Conservation (phyloP, 2,329 filamentous ascomycete species). For the Cladosporium colombiae region DNA sequence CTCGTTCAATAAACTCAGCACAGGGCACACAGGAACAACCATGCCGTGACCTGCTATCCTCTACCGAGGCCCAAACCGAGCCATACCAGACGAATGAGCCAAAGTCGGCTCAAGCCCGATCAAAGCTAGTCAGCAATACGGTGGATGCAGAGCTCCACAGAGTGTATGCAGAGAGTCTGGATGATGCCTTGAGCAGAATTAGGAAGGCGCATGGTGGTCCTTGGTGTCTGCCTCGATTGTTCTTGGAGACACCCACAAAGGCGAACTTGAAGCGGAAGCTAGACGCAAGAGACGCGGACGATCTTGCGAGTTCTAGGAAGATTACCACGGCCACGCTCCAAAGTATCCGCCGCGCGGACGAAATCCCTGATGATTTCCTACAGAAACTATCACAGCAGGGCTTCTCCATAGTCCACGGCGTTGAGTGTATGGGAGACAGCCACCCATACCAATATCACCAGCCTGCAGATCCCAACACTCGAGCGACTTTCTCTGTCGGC, state of each 20-base stretch:
- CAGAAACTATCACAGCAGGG: background rate
- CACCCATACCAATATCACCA: background rate
- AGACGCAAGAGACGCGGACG: background rate
- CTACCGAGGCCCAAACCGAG: constrained; percentile 44
- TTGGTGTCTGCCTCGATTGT: constrained; percentile 40
- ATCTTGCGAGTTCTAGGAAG: background rate
- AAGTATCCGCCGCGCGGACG: background rate
- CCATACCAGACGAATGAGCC: constrained; percentile 61
- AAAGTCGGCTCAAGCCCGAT: constrained; percentile 49
- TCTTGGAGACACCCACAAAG: constrained; percentile 4
- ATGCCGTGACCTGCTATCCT: constrained; percentile 48
- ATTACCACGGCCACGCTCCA: background rate
- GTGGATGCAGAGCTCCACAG: constrained; percentile 38
- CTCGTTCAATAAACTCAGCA: constrained; percentile 66
- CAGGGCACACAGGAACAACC: constrained; percentile 53
- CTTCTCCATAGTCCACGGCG: background rate
- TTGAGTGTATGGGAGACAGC: background rate
- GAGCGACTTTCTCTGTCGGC: background rate
- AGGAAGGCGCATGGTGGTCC: constrained; percentile 21
- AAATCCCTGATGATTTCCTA: background rate
- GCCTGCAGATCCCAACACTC: background rate
- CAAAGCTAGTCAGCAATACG: constrained; percentile 40
- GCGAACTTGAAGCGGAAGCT: background rate
- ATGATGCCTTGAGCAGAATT: constrained; percentile 42
- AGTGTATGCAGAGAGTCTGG: constrained; percentile 42